Conservation (phyloP, 139 green algal species). For the Volvox reticuliferus region DNA sequence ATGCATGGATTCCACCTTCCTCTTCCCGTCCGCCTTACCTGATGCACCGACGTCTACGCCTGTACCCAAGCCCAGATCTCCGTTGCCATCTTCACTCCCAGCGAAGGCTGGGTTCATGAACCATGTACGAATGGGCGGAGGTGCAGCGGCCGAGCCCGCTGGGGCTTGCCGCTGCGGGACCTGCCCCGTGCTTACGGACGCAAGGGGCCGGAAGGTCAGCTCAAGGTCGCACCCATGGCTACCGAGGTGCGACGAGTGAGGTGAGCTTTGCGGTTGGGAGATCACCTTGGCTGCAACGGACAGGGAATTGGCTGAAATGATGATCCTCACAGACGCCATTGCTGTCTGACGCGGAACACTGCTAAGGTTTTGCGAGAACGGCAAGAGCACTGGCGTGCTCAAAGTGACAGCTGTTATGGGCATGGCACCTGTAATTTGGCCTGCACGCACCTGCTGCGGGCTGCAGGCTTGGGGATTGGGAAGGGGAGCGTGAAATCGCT, state of each 20-base stretch:
- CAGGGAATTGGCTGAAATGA: no score
- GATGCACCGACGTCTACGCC: not conserved
- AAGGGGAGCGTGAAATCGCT: not conserved
- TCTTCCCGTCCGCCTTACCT: not conserved
- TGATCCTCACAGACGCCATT: no score
- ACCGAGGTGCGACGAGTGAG: not conserved
- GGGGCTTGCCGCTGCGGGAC: not conserved
- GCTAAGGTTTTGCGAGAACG: no score
- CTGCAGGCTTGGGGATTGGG: not conserved
- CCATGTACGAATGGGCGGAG: conserved; percentile 45
- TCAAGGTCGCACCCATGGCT: not conserved
- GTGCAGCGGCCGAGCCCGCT: not conserved
- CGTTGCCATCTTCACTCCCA: not conserved
- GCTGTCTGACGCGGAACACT: no score
- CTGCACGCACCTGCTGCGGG: not conserved
- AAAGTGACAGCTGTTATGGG: no score
- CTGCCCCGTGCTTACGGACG: not conserved
- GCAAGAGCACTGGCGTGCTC: no score
- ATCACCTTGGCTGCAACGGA: not conserved
- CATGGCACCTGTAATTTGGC: not conserved
- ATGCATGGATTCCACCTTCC: not conserved
- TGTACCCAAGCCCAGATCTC: not conserved
- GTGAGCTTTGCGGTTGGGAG: not conserved
- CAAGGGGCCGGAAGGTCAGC: not conserved
- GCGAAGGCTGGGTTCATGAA: conserved; percentile 54